phyloP scores from a whole-genome alignment of 257 asterid genomes.

The Salvia hispanica region DNA sequence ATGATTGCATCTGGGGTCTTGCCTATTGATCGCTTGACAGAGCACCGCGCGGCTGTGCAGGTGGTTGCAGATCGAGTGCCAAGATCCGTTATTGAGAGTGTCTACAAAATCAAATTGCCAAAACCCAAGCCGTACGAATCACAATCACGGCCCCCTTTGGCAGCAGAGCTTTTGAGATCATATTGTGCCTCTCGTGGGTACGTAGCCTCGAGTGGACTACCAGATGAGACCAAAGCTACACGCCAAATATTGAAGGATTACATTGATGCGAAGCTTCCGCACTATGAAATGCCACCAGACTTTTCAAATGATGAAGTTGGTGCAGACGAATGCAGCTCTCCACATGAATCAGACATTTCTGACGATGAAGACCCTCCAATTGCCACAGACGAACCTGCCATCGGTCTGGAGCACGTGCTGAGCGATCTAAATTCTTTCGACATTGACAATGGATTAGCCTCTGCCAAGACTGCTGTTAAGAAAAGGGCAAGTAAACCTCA shows the following conservation, averaged over 20 bases:
- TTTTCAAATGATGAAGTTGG: constrained; percentile 36
- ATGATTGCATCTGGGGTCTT: constrained; percentile 98
- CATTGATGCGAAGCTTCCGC: constrained; percentile 90
- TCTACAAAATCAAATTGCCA: constrained; percentile 77
- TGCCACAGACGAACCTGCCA: constrained; percentile 37
- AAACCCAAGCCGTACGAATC: constrained; percentile 83
- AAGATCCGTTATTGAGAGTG: constrained; percentile 60
- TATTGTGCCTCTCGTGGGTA: constrained; percentile 94
- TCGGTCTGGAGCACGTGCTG: constrained; percentile 59
- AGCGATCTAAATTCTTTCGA: constrained; percentile 75
- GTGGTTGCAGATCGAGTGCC: constrained; percentile 89
- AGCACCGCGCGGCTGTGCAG: constrained; percentile 87
- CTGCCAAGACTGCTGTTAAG: constrained; percentile 37
- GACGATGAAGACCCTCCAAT: constrained; percentile 34
- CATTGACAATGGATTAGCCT: constrained; percentile 62
- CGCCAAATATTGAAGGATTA: constrained; percentile 89
- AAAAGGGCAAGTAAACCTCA: constrained; percentile 54
- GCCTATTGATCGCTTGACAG: constrained; percentile 91
- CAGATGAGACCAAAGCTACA: constrained; percentile 91
- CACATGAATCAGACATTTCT: constrained; percentile 45
- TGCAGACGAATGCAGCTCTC: constrained; percentile 25
- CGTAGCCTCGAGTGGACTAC: constrained; percentile 87
- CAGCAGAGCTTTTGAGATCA: constrained; percentile 70
- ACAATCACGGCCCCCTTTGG: constrained; percentile 73
- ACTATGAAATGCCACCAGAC: constrained; percentile 76